Evolutionary conservation across 805 yeast genomes (phyloP).

Genomic region (Metschnikowia cubensis): DNA sequence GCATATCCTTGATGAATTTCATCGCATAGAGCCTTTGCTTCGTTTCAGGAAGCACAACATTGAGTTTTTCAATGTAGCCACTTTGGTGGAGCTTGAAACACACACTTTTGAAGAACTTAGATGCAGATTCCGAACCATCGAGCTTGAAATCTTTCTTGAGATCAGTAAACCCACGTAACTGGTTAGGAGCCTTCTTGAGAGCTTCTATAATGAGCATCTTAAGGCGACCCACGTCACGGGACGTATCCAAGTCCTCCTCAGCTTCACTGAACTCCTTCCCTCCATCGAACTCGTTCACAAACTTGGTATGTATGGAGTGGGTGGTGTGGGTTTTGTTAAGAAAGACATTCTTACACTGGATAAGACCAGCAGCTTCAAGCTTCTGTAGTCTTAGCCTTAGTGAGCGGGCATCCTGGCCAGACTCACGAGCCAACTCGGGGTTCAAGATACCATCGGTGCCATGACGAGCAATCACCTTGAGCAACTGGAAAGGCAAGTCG

Average conservation of each 20-base stretch:
- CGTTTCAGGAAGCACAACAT: conserved; percentile 38
- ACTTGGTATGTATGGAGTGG: conserved; percentile 49
- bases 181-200: conserved; percentile 55
- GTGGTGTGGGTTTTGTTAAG: conserved; percentile 50
- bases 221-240: conserved; percentile 28
- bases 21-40: conserved; percentile 30
- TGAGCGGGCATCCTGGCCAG: conserved; percentile 71
- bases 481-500: conserved; percentile 47
- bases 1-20: conserved; percentile 43
- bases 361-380: conserved; percentile 47
- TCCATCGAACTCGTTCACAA: conserved; percentile 24
- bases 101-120: conserved; percentile 48
- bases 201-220: conserved; percentile 42
- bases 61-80: conserved; percentile 47
- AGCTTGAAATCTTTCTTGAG: conserved; percentile 55
- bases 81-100: conserved; percentile 42
- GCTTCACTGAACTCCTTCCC: conserved; percentile 8
- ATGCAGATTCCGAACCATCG: conserved; percentile 34
- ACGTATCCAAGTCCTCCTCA: conserved; percentile 23
- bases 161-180: conserved; percentile 57
- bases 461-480: conserved; percentile 57
- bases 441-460: conserved; percentile 58
- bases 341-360: conserved; percentile 36
- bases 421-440: conserved; percentile 47
- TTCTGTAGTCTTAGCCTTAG: conserved; percentile 58